phyloP scores from a whole-genome alignment of 2,329 filamentous ascomycete genomes.

The Elsinoe australis region DNA sequence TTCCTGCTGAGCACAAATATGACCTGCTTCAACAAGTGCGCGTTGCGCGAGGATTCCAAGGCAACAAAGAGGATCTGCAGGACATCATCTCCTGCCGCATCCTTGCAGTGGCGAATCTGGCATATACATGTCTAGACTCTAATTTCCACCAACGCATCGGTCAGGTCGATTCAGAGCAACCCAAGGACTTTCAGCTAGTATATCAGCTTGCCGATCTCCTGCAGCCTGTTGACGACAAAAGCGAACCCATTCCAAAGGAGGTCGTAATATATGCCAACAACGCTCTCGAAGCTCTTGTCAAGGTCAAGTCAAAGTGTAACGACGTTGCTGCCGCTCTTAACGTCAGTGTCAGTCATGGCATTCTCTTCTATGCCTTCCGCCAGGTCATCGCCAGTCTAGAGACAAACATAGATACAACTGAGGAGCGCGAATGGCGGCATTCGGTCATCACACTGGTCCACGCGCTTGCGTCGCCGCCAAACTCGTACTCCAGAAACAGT shows the following conservation, averaged over 20 bases:
- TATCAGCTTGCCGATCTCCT: constrained; percentile 90
- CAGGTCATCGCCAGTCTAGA: constrained; percentile 80
- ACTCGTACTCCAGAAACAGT: constrained; percentile 56
- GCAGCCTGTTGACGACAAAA: constrained; percentile 67
- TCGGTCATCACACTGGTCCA: constrained; percentile 81
- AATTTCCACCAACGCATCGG: constrained; percentile 81
- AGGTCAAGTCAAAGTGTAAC: constrained; percentile 64
- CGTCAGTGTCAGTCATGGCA: constrained; percentile 91
- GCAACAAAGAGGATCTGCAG: constrained; percentile 59
- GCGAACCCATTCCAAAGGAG: constrained; percentile 60
- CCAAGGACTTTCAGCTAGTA: constrained; percentile 76
- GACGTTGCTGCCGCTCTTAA: constrained; percentile 89
- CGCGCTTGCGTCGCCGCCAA: constrained; percentile 56
- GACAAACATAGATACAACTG: constrained; percentile 50
- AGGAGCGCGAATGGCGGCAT: constrained; percentile 83
- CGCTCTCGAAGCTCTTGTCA: constrained; percentile 76
- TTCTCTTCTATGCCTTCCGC: constrained; percentile 84
- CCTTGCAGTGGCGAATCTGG: constrained; percentile 81
- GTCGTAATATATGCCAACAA: constrained; percentile 76
- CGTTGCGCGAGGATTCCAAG: constrained; percentile 69
- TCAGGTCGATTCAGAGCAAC: constrained; percentile 81
- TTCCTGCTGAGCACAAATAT: constrained; percentile 69
- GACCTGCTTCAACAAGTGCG: constrained; percentile 79
- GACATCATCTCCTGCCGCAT: constrained; percentile 70
- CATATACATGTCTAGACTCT: constrained; percentile 76